These are phyloP conservation scores for Cryptosporidium andersoni DNA, from an alignment of 169 alveolate species.

Conservation along the genomic window DNA sequence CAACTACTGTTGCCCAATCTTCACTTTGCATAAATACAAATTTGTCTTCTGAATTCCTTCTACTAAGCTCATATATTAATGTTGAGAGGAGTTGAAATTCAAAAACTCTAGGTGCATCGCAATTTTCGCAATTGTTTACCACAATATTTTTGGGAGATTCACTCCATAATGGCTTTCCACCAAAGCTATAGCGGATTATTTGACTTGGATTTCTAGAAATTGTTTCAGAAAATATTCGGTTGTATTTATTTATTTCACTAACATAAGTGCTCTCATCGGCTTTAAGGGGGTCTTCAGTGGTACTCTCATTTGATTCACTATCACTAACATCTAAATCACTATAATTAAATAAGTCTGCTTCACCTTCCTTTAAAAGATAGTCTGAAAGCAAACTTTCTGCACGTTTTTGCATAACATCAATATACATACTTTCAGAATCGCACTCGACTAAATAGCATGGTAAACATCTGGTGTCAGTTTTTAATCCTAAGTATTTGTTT, in stretches of 20 bases:
- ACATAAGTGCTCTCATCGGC: constrained; percentile 33
- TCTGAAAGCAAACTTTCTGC: neutral
- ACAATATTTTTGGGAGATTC: constrained; percentile 25
- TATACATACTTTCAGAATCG: neutral
- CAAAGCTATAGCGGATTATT: constrained; percentile 51
- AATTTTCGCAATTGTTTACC: constrained; percentile 4
- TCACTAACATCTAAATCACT: constrained; percentile 2
- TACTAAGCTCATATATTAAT: constrained; percentile 15
- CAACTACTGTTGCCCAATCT: constrained; percentile 59
- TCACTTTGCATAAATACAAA: constrained; percentile 28
- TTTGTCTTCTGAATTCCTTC: neutral
- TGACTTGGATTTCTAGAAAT: constrained; percentile 52
- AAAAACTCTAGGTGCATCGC: constrained; percentile 28
- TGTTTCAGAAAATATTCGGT: constrained; percentile 12
- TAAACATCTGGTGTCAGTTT: neutral
- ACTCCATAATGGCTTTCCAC: constrained; percentile 33
- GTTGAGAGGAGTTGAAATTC: constrained; percentile 52
- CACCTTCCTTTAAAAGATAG: constrained; percentile 5
- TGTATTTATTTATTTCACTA: constrained; percentile 25
- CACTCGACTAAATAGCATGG: constrained; percentile 25
- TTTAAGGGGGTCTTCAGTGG: constrained; percentile 17
- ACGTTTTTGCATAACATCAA: neutral
- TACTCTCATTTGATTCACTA: constrained; percentile 22
- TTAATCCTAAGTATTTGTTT: neutral
- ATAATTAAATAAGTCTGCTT: neutral